Conservation (phyloP, 352 stramenopile species). For the Globisporangium spiculum region DNA sequence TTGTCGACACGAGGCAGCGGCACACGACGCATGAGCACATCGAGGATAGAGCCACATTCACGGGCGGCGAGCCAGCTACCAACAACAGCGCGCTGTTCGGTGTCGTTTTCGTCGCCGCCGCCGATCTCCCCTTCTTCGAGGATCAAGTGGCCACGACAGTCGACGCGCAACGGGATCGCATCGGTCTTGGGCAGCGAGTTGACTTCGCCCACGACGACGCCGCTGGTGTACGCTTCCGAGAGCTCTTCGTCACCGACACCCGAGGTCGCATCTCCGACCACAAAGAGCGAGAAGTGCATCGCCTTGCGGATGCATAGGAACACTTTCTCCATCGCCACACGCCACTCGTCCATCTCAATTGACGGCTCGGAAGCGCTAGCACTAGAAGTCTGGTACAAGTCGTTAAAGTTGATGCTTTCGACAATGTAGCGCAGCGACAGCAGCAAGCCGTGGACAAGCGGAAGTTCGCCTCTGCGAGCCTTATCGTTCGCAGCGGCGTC, state of each 20-base stretch:
- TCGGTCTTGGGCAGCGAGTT: conserved; percentile 47
- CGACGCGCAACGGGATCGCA: conserved; percentile 59
- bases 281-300: conserved; percentile 60
- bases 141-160: conserved; percentile 80
- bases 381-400: conserved; percentile 15
- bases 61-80: conserved; percentile 85
- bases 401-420: conserved; percentile 51
- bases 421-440: conserved; percentile 76
- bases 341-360: conserved; percentile 31
- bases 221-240: conserved; percentile 52
- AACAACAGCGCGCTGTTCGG: conserved; percentile 75
- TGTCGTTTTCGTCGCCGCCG: conserved; percentile 45
- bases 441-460: conserved; percentile 73
- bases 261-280: conserved; percentile 74
- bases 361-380: conserved; percentile 9
- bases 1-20: conserved; percentile 34
- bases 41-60: conserved; percentile 76
- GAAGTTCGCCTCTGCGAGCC: conserved; percentile 43
- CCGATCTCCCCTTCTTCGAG: conserved; percentile 44
- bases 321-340: conserved; percentile 38
- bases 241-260: conserved; percentile 61
- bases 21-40: conserved; percentile 67
- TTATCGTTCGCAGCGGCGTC: conserved; percentile 31
- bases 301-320: conserved; percentile 55
- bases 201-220: conserved; percentile 67